Conservation (phyloP, 495 filamentous ascomycete species). For the Hyphodiscus hymeniophilus region DNA sequence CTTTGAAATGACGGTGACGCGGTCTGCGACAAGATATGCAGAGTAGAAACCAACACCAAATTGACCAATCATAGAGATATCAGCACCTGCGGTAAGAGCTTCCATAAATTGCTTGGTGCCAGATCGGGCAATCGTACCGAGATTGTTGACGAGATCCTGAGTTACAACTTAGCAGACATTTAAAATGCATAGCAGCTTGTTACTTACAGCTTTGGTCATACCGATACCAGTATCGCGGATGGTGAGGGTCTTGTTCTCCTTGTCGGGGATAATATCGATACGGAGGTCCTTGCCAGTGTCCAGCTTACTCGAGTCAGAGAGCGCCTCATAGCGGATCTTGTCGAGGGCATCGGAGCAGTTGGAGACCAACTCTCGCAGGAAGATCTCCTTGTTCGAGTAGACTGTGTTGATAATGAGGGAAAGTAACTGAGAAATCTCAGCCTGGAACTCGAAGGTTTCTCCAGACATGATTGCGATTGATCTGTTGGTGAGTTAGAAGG, state of each 20-base stretch:
- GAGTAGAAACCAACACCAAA: constrained; percentile 99
- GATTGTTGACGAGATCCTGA: constrained; percentile 97
- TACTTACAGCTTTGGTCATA: constrained; percentile 98
- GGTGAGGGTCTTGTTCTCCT: constrained; percentile 93
- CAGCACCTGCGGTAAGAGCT: constrained; percentile 93
- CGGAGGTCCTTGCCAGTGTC: constrained; percentile 94
- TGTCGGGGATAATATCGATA: constrained; percentile 96
- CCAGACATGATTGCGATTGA: constrained; percentile 58
- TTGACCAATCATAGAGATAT: constrained; percentile 99
- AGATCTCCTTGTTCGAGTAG: constrained; percentile 99
- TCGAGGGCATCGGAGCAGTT: constrained; percentile 97
- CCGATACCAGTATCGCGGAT: constrained; percentile 97
- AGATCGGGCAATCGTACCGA: constrained; percentile 97
- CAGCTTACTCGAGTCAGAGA: constrained; percentile 95
- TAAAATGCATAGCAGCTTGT: constrained; percentile 4
- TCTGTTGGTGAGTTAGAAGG: no score
- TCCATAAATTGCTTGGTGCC: constrained; percentile 99
- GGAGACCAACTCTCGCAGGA: constrained; percentile 94
- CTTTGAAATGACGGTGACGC: constrained; percentile 92
- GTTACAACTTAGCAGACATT: constrained; percentile 19
- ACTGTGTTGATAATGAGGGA: constrained; percentile 99
- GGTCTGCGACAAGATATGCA: constrained; percentile 97
- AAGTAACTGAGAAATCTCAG: constrained; percentile 99
- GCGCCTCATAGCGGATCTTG: constrained; percentile 98
- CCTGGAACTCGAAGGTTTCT: constrained; percentile 99